Evolutionary conservation across 2,329 filamentous ascomycete species (phyloP).

Genomic region (Aurifilum marmelostoma): DNA sequence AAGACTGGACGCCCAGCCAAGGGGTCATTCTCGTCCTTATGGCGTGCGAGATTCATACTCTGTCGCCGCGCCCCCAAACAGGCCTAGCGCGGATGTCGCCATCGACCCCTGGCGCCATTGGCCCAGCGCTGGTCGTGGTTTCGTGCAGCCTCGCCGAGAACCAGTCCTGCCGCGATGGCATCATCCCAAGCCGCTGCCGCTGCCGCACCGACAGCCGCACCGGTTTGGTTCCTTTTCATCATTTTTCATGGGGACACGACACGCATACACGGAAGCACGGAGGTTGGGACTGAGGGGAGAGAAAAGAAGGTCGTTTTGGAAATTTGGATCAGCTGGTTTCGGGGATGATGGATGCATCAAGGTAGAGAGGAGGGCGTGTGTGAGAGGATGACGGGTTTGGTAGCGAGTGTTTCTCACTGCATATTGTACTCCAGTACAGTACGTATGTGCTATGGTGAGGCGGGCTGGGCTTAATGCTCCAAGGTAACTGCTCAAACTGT

Average conservation of each 20-base stretch:
- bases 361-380: not conserved
- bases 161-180: slow-evolving; percentile 25
- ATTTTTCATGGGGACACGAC: not conserved
- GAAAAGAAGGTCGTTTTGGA: not conserved
- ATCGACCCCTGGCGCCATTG: slow-evolving; percentile 22
- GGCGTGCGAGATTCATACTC: slow-evolving; percentile 29
- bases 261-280: slow-evolving; percentile 11
- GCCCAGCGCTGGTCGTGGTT: slow-evolving; percentile 10
- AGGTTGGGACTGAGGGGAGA: not conserved
- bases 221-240: no score
- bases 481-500: not conserved
- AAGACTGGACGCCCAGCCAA: slow-evolving; percentile 4
- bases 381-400: not conserved
- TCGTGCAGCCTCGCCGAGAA: slow-evolving; percentile 23
- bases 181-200: slow-evolving; percentile 25
- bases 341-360: not conserved
- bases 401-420: not conserved
- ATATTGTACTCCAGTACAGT: not conserved
- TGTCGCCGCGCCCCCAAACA: slow-evolving; percentile 18
- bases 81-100: slow-evolving; percentile 27
- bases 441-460: not conserved
- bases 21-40: slow-evolving; percentile 34
- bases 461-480: not conserved
- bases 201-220: slow-evolving; percentile 28
- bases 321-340: not conserved